Conservation (phyloP, 1,139 yeast species). For the Yamadazyma dushanensis region DNA sequence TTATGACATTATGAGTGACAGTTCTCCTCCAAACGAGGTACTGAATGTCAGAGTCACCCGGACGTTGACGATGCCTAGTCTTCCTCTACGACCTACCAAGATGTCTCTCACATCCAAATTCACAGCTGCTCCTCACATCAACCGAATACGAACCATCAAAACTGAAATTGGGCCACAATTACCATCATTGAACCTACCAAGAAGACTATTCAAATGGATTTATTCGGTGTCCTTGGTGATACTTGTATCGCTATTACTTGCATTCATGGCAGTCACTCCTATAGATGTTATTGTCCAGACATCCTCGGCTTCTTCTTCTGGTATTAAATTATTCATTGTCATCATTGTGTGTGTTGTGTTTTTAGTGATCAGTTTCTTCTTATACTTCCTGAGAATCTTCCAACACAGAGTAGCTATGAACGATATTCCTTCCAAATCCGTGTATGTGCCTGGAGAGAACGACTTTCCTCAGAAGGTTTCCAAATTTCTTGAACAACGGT, state of each 20-base stretch:
- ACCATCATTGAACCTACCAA: constrained; percentile 26
- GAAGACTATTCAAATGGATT: constrained; percentile 46
- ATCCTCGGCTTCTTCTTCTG: constrained; percentile 51
- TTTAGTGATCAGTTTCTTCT: constrained; percentile 45
- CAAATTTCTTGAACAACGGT: constrained; percentile 37
- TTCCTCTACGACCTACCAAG: constrained; percentile 2
- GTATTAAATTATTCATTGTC: constrained; percentile 71
- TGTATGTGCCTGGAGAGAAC: constrained; percentile 64
- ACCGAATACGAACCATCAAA: constrained; percentile 8
- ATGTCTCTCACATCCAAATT: neutral
- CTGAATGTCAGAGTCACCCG: neutral
- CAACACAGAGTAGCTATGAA: constrained; percentile 58
- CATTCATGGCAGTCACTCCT: constrained; percentile 66
- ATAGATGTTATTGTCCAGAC: constrained; percentile 77
- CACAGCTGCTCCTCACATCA: neutral
- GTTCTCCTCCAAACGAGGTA: neutral
- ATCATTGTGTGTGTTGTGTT: constrained; percentile 70
- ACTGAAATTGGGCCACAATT: constrained; percentile 16
- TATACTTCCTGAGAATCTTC: constrained; percentile 57
- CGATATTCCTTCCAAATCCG: constrained; percentile 68
- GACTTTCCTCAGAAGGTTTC: constrained; percentile 60
- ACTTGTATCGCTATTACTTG: constrained; percentile 51
- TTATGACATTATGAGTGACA: neutral
- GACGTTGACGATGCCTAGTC: neutral
- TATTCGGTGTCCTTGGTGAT: constrained; percentile 56